Base-by-base conservation (phyloP, 2,329 filamentous ascomycete genomes). In the Coniochaeta sp. region DNA sequence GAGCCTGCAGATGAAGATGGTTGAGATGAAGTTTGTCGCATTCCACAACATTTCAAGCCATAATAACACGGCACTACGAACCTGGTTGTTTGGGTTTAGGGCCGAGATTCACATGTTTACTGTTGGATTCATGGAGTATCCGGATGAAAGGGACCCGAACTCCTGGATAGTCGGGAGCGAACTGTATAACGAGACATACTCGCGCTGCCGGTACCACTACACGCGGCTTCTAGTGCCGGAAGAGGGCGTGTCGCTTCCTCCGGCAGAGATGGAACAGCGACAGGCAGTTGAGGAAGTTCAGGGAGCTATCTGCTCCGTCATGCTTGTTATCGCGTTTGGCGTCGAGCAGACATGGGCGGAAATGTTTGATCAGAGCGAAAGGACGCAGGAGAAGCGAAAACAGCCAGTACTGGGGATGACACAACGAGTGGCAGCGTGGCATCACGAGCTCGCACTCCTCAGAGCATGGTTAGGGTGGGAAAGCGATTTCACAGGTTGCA, bases 381-480 rank as follows among this genome's bases (percentile, higher is more conserved):
- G 38, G 38, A n/a, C 9, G 17, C n/a, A n/a, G n/a, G 16, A 12
- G 9, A 6, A 40, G 38, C 16, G n/a, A 40, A 19, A n/a, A 4
- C 38, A n/a, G 11, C 3, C 38, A n/a, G 16, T 4, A 4, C n/a
- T 17, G 9, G 38, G 16, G 6, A 40, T 40, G 16, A 52, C 34
- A 19, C 9, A 19, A 8, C 55, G 24, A 6, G 36, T 24, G 9
- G 22, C 22, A 3, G 14, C 56, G 3, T 76, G 75, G 72, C 66
- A 62, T n/a, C 59, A 68, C 6, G 67, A 71, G 17, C 61, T 79
- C 4, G 70, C 76, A 54, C 73, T 79, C 62, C 65, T 81, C 12
- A 74, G 76, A 65, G 77, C 79, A 1, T 82, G 79, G 78, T 69
- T 81, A 0, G 79, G 79, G 6, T 82, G 79, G 79, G 76, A 75